Percentiles rank a stretch among this genome's conserved stretches.
phyloP scores from a whole-genome alignment of 1,284 basidiomycete species.

The Ustilago esculenta region DNA sequence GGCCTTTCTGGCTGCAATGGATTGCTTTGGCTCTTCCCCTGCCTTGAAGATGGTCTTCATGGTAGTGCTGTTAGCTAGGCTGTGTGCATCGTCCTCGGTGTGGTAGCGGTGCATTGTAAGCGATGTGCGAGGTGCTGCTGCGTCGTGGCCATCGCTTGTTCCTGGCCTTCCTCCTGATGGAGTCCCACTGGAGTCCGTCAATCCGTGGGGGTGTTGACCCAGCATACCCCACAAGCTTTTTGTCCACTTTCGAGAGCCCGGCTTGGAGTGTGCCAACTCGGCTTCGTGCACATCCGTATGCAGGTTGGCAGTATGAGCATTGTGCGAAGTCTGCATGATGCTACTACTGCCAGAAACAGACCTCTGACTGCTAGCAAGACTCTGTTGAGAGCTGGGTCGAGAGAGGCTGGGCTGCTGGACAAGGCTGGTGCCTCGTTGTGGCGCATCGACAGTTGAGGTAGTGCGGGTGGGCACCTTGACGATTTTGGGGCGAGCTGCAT shows the following conservation, averaged over 20 bases:
- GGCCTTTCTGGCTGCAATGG: constrained; percentile 37
- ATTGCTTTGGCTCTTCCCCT: constrained; percentile 31
- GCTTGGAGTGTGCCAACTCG: constrained; percentile 5
- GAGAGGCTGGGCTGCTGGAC: constrained; percentile 12
- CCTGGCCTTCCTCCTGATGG: constrained; percentile 5
- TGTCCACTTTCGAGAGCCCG: constrained; percentile 32
- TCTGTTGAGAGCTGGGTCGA: constrained; percentile 23
- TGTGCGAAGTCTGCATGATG: neutral
- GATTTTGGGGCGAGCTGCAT: constrained; percentile 41
- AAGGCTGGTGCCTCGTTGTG: constrained; percentile 27
- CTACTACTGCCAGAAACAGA: constrained; percentile 15
- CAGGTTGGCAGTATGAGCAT: neutral
- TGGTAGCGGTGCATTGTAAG: constrained; percentile 31
- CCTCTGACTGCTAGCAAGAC: constrained; percentile 11
- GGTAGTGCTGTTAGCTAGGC: constrained; percentile 4
- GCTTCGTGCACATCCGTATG: constrained; percentile 3
- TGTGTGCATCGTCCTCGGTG: constrained; percentile 23
- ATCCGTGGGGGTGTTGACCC: constrained; percentile 14
- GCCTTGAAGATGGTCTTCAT: constrained; percentile 25
- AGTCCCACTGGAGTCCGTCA: constrained; percentile 5
- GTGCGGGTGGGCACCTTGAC: constrained; percentile 34
- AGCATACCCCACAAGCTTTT: constrained; percentile 51
- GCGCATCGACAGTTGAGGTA: constrained; percentile 32
- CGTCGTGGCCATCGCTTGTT: constrained; percentile 18
- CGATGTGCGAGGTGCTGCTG: constrained; percentile 15